These are phyloP conservation scores for Suillus bovinus DNA, from an alignment of 768 basidiomycete genomes.

Conservation along the genomic window DNA sequence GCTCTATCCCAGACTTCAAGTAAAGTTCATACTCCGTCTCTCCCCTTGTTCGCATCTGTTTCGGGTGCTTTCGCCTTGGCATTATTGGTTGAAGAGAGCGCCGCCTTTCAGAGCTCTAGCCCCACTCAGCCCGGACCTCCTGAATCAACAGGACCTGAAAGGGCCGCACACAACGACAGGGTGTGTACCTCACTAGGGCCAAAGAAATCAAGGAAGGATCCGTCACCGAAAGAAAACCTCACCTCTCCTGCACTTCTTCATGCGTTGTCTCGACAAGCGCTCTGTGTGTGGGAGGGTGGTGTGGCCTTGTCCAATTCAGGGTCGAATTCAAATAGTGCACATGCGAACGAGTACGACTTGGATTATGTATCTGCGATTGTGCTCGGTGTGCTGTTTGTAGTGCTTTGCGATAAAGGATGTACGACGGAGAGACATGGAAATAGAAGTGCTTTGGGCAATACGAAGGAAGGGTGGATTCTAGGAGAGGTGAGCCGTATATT, in stretches of 20 bases:
- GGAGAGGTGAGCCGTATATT: slow-evolving; percentile 5
- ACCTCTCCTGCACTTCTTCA: slow-evolving; percentile 41
- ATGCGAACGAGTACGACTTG: slow-evolving; percentile 43
- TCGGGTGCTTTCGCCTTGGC: slow-evolving; percentile 64
- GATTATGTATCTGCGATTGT: slow-evolving; percentile 63
- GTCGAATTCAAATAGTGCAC: background rate
- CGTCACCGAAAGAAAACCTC: slow-evolving; percentile 26
- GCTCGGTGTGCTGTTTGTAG: slow-evolving; percentile 53
- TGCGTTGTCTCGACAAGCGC: slow-evolving; percentile 49
- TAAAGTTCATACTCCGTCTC: slow-evolving; percentile 11
- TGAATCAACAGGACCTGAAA: slow-evolving; percentile 12
- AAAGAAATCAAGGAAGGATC: background rate
- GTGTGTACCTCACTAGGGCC: background rate
- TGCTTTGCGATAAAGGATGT: slow-evolving; percentile 51
- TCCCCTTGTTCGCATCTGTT: slow-evolving; percentile 57
- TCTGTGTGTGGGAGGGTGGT: slow-evolving; percentile 42
- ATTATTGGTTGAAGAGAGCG: slow-evolving; percentile 35
- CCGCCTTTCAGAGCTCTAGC: background rate
- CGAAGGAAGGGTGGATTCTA: slow-evolving; percentile 4
- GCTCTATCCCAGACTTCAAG: background rate
- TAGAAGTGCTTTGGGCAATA: background rate
- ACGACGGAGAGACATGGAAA: slow-evolving; percentile 22
- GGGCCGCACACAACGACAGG: background rate
- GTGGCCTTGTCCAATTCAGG: background rate
- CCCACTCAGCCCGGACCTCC: slow-evolving; percentile 11